Evolutionary conservation across 1,284 basidiomycete genomes (phyloP), one percentile per base, ranked within the genome.

Genomic region (Cutaneotrichosporon cavernicola): DNA sequence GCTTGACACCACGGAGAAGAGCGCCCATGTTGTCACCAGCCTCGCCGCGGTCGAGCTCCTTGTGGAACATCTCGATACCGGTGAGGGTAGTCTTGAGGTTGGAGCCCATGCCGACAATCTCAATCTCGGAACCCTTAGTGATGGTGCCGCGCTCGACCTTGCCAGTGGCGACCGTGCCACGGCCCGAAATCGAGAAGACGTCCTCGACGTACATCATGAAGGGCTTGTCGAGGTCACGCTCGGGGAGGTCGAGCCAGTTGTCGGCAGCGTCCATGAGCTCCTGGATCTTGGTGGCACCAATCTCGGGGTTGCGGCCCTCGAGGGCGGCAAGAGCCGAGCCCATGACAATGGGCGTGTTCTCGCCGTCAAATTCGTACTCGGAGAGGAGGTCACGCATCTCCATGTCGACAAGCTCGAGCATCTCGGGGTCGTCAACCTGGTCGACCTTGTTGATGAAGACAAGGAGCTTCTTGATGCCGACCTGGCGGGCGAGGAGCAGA

Each of bases 21-120:
- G 91, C 92, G 75, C 97, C 97, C 93, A 98, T 98, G 86, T 99
- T 99, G 84, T 99, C 97, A 78, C 97, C 97, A 71, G 97, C 96
- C 82, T 98, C 92, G 69, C 93, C 96, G 66, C 94, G 88, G 63
- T 99, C 97, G 67, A 99, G 87, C 84, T 99, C 97, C 85, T 97
- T 98, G 86, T 97, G 95, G 89, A 99, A 99, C 92, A 97, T 98
- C 83, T 99, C 96, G 76, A 98, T 94, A 72, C 95, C 95, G 72
- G 95, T 99, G 64, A 99, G 84, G 38, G 90, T 96, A 14, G 96
- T 97, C 87, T 97, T 98, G 81, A 93, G 83, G 66, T 84, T 84
- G 62, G 84, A 82, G 65, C 95, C 96, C 65, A 93, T 84, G 73
- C 97, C 97, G 72, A 99, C 81, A 69, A 99, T 86, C 84, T 99